Evolutionary conservation across 2,329 filamentous ascomycete genomes (phyloP).

Genomic region (Cladophialophora exuberans): DNA sequence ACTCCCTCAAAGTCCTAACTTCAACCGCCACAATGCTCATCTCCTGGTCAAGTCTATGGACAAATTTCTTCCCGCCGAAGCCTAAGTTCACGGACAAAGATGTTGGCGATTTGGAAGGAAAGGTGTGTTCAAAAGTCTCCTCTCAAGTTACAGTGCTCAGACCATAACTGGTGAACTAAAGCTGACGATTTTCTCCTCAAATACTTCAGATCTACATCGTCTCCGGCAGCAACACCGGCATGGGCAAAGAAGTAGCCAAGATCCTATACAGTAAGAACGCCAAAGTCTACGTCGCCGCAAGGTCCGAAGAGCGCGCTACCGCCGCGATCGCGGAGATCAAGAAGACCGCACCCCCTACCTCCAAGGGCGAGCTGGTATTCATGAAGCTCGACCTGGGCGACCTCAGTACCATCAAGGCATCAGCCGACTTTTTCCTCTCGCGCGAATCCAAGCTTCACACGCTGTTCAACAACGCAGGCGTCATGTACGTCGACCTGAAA

Average conservation of each 20-base stretch:
- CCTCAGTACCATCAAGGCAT: conserved; percentile 43
- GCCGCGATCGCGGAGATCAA: conserved; percentile 46
- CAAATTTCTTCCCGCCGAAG: neutral
- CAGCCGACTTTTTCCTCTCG: conserved; percentile 42
- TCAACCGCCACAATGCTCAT: neutral
- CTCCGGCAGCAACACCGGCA: conserved; percentile 41
- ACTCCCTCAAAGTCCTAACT: neutral
- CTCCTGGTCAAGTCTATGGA: neutral
- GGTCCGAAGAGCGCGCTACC: conserved; percentile 43
- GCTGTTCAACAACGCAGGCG: conserved; percentile 42
- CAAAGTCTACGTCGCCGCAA: conserved; percentile 49
- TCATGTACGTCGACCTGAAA: conserved; percentile 23
- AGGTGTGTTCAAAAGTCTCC: neutral
- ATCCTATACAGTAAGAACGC: conserved; percentile 47
- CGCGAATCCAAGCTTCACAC: conserved; percentile 45
- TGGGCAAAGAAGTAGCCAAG: conserved; percentile 43
- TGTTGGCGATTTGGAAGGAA: neutral
- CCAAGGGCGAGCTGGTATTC: conserved; percentile 41
- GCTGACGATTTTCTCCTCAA: neutral
- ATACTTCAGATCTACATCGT: conserved; percentile 46
- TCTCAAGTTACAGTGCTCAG: neutral
- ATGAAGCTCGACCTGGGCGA: conserved; percentile 45
- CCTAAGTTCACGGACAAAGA: neutral
- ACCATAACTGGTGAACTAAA: neutral
- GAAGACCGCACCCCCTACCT: conserved; percentile 29